phyloP scores from a whole-genome alignment of 208 protist genomes.

The Novymonas esmeraldas region DNA sequence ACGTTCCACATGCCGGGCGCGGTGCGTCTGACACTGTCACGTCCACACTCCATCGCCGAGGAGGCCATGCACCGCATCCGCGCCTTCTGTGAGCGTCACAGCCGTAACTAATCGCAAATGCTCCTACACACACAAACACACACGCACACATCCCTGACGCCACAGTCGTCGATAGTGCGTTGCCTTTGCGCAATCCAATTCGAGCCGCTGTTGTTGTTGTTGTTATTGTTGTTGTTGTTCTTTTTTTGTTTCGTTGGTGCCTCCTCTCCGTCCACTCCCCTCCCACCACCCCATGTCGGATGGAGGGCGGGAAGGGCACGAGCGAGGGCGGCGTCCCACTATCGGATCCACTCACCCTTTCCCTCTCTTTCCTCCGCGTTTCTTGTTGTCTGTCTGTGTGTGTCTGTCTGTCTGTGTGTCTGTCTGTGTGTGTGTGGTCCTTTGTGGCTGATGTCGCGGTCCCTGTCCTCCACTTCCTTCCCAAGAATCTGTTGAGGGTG shows the following conservation, averaged over 20 bases:
- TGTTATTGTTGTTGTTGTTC: not conserved
- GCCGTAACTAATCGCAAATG: not conserved
- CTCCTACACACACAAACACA: not conserved
- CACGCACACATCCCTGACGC: no score
- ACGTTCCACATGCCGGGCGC: slow-evolving; percentile 73
- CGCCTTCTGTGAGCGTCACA: slow-evolving; percentile 63
- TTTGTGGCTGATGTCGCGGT: not conserved
- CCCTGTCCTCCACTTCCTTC: not conserved
- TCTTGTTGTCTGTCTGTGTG: slow-evolving; percentile 9
- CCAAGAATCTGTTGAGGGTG: not conserved
- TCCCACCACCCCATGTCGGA: not conserved
- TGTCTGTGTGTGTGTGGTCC: not conserved
- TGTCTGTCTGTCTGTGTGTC: not conserved
- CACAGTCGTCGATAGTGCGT: not conserved
- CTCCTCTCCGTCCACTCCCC: not conserved
- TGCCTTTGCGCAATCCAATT: not conserved
- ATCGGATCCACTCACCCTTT: not conserved
- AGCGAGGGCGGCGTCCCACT: not conserved
- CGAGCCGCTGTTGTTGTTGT: not conserved
- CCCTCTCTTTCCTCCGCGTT: not conserved
- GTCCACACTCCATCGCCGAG: slow-evolving; percentile 58
- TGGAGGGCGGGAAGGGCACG: not conserved
- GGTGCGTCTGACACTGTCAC: slow-evolving; percentile 81
- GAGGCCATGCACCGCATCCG: slow-evolving; percentile 80
- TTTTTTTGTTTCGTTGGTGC: not conserved